A percentile compares a stretch with the other conserved stretches of the same genome.
phyloP scores from a whole-genome alignment of 139 green algal species.

The Mesotaenium endlicherianum region DNA sequence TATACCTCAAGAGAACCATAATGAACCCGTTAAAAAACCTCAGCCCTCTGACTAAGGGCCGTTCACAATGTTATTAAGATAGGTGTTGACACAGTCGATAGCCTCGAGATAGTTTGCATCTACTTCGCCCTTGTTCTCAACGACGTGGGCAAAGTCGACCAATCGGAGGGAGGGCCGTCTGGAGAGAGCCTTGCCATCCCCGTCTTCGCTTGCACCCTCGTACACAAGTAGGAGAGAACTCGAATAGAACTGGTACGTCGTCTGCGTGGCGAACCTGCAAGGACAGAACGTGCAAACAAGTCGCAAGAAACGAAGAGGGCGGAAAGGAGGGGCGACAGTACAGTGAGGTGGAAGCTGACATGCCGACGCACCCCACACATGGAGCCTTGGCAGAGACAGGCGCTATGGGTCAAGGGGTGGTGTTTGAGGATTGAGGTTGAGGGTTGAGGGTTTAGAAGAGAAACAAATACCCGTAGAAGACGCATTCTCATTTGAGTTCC shows the following conservation, averaged over 20 bases:
- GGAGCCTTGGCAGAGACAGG: no score
- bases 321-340: background rate
- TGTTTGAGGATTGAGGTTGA: no score
- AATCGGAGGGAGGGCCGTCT: background rate
- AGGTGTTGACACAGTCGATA: background rate
- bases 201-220: background rate
- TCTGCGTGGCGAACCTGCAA: constrained; percentile 22
- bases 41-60: no score
- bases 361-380: no score
- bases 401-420: no score
- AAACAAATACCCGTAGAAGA: no score
- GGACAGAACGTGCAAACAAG: background rate
- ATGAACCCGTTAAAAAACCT: no score
- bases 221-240: constrained; percentile 25
- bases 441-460: no score
- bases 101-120: constrained; percentile 24
- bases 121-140: constrained; percentile 3
- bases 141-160: constrained; percentile 40
- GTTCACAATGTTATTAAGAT: background rate
- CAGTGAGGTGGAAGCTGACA: no score
- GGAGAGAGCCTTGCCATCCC: background rate
- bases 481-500: no score
- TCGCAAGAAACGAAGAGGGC: background rate
- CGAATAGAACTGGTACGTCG: constrained; percentile 22
- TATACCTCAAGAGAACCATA: no score